Percentiles rank a stretch among this genome's conserved stretches.
phyloP scores from a whole-genome alignment of 2,329 filamentous ascomycete genomes.

The Macrophomina tecta region DNA sequence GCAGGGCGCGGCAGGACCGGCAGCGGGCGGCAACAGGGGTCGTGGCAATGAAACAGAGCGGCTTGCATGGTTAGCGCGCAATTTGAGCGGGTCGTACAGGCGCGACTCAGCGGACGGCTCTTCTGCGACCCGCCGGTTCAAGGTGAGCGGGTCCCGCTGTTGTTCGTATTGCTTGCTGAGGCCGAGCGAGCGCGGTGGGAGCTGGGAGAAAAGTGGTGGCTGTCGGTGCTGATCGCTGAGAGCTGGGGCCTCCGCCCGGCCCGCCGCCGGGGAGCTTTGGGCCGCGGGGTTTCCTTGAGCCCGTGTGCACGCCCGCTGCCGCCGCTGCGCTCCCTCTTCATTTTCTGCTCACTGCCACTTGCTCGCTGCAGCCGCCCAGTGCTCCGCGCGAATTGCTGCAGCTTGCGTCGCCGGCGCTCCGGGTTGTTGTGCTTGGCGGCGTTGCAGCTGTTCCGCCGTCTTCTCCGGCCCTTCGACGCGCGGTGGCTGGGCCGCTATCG shows the following conservation, averaged over 20 bases:
- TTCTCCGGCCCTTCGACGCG: background rate
- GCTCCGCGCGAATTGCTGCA: constrained; percentile 6
- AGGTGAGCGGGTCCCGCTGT: background rate
- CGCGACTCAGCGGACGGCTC: background rate
- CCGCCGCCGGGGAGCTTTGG: background rate
- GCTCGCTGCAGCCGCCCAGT: constrained; percentile 12
- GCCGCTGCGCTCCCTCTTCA: background rate
- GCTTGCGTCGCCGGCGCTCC: background rate
- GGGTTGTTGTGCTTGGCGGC: constrained; percentile 5
- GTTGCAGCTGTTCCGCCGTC: background rate
- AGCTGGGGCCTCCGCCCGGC: background rate
- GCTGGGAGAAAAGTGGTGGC: background rate
- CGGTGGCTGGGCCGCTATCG: constrained; percentile 4
- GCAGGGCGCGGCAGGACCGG: constrained; percentile 6
- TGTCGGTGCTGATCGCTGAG: background rate
- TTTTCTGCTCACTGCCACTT: background rate
- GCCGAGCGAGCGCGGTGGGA: background rate
- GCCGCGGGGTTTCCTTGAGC: background rate
- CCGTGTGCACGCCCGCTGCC: background rate
- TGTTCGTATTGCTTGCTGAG: constrained; percentile 13
- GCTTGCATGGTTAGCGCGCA: constrained; percentile 17
- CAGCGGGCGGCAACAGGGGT: constrained; percentile 12
- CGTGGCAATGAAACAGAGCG: background rate
- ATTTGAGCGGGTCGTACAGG: constrained; percentile 10
- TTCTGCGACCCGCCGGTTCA: constrained; percentile 14